Evolutionary conservation across 2,329 filamentous ascomycete genomes (phyloP).

Genomic region (Diaporthe sp.): DNA sequence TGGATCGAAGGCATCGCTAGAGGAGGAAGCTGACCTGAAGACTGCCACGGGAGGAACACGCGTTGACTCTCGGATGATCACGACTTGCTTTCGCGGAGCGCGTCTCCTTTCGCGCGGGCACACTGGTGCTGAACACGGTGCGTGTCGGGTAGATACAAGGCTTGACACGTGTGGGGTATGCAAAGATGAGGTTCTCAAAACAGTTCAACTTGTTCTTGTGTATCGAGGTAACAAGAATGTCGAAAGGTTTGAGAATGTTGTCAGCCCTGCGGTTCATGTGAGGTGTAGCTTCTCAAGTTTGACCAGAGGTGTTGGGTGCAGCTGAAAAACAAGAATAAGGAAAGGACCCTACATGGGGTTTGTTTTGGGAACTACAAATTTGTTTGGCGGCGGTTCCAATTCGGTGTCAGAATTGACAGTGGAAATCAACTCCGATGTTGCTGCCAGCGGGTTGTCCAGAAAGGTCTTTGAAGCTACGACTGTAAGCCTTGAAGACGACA

Average conservation of each 20-base stretch:
- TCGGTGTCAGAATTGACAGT: neutral
- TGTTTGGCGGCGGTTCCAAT: fast-evolving
- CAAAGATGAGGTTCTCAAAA: neutral
- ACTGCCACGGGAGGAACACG: fast-evolving
- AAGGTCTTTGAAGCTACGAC: neutral
- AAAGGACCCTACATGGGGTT: too few species aligned
- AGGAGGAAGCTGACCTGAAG: neutral
- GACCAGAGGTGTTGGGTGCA: neutral
- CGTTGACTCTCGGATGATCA: fast-evolving
- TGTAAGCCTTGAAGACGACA: neutral
- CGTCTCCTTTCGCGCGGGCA: neutral
- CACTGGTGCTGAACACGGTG: neutral
- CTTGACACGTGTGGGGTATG: too few species aligned
- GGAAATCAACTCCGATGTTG: fast-evolving
- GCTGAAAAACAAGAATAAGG: too few species aligned
- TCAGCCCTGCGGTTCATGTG: neutral
- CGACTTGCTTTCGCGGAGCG: neutral
- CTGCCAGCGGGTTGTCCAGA: neutral
- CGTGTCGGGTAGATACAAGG: too few species aligned
- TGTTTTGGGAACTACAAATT: neutral
- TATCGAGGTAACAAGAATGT: neutral
- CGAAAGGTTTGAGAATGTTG: fast-evolving
- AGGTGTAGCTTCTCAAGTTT: neutral
- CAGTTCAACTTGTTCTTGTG: too few species aligned
- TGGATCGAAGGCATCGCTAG: too few species aligned